These are phyloP conservation scores for Lepraria neglecta DNA, from an alignment of 495 filamentous ascomycete genomes.

Conservation along the genomic window DNA sequence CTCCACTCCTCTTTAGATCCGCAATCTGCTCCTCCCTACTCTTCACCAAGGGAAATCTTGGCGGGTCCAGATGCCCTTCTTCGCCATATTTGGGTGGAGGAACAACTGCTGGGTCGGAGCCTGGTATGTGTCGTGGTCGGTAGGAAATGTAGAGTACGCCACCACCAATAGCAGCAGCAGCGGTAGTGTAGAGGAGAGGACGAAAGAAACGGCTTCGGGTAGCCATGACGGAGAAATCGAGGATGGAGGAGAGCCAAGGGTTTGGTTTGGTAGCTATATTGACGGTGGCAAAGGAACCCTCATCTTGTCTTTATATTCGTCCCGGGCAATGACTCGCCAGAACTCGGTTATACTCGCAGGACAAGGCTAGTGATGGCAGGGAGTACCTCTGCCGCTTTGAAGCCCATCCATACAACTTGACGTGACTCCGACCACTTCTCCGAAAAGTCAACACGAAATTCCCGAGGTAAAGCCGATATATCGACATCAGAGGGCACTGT, in stretches of 20 bases:
- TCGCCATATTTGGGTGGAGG: conserved; percentile 74
- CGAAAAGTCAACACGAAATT: not conserved
- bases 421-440: not conserved
- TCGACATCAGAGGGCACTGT: not conserved
- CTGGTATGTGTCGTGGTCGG: conserved; percentile 80
- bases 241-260: not conserved
- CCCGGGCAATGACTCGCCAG: not conserved
- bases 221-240: conserved; percentile 11
- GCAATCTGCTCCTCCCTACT: conserved; percentile 53
- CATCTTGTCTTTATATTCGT: not conserved
- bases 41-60: conserved; percentile 74
- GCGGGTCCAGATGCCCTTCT: conserved; percentile 70
- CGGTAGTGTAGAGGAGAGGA: conserved; percentile 56
- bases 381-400: not conserved
- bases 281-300: not conserved
- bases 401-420: not conserved
- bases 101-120: conserved; percentile 69
- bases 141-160: conserved; percentile 70
- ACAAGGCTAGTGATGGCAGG: not conserved
- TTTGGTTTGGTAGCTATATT: not conserved
- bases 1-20: conserved; percentile 40
- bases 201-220: conserved; percentile 45
- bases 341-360: not conserved
- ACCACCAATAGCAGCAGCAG: conserved; percentile 50
- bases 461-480: conserved; percentile 11